phyloP scores from a whole-genome alignment of 768 basidiomycete genomes.

The Russula vinacea region DNA sequence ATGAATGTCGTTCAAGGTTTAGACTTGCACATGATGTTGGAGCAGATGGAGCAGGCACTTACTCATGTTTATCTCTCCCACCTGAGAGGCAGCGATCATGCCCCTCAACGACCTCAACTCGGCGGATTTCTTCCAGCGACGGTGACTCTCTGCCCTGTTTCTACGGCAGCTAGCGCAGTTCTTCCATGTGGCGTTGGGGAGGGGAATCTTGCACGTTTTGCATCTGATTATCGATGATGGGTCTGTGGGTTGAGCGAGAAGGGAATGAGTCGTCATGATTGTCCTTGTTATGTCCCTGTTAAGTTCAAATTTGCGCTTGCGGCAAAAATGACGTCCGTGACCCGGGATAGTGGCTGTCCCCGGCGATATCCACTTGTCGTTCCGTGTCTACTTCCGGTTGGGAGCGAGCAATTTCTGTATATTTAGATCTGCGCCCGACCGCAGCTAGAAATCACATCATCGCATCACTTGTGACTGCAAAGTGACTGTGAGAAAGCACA shows the following conservation, averaged over 20 bases:
- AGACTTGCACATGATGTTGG: background rate
- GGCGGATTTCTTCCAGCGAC: constrained; percentile 11
- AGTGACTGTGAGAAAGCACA: too few species aligned
- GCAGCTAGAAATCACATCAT: too few species aligned
- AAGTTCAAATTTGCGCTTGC: too few species aligned
- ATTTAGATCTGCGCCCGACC: too few species aligned
- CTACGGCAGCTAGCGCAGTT: constrained; percentile 15
- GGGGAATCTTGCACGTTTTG: constrained; percentile 2
- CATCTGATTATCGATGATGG: background rate
- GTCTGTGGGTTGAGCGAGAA: background rate
- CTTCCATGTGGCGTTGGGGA: constrained; percentile 3
- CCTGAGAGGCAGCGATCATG: background rate
- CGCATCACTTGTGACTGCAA: too few species aligned
- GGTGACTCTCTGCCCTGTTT: constrained; percentile 1
- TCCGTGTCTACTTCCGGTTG: background rate
- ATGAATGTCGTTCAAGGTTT: background rate
- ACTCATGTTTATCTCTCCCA: background rate
- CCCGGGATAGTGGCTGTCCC: background rate
- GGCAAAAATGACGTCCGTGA: too few species aligned
- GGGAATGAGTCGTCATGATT: background rate
- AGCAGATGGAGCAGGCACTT: background rate
- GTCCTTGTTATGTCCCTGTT: too few species aligned
- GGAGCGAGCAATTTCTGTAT: background rate
- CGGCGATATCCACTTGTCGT: background rate
- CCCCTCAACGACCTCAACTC: background rate